Evolutionary conservation across 805 yeast species (phyloP).

Genomic region (Cyberlindnera mississippiensis): DNA sequence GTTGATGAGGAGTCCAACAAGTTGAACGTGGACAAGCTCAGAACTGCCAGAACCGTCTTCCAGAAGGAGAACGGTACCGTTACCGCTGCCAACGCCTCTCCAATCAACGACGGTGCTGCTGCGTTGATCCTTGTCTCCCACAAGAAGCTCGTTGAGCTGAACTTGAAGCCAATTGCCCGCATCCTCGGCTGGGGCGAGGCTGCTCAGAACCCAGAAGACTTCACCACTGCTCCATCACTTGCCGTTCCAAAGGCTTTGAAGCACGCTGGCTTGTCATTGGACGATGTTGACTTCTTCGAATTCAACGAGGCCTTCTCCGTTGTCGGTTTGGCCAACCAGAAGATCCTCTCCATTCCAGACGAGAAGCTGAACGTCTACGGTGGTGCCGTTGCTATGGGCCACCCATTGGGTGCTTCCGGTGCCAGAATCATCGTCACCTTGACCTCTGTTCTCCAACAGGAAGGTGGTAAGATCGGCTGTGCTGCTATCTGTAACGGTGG

Average conservation of each 20-base stretch:
- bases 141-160: constrained; percentile 77
- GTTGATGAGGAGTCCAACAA: constrained; percentile 67
- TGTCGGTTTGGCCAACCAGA: constrained; percentile 87
- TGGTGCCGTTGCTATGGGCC: constrained; percentile 95
- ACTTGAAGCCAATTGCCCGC: constrained; percentile 84
- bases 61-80: constrained; percentile 92
- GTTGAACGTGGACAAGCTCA: constrained; percentile 72
- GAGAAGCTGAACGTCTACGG: constrained; percentile 84
- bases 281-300: constrained; percentile 85
- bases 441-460: constrained; percentile 79
- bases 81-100: constrained; percentile 96
- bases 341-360: constrained; percentile 55
- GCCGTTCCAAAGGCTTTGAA: constrained; percentile 93
- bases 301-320: constrained; percentile 98
- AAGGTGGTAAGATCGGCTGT: constrained; percentile 82
- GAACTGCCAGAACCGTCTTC: constrained; percentile 90
- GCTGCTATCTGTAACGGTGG: constrained; percentile 99
- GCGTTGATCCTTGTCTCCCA: constrained; percentile 88
- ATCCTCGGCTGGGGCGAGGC: constrained; percentile 98
- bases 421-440: constrained; percentile 90
- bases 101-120: constrained; percentile 97
- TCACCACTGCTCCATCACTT: constrained; percentile 92
- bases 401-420: constrained; percentile 95
- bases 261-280: constrained; percentile 53
- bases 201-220: constrained; percentile 90